These are phyloP conservation scores for Cyberlindnera saturnus DNA, from an alignment of 805 yeast genomes.

Conservation along the genomic window DNA sequence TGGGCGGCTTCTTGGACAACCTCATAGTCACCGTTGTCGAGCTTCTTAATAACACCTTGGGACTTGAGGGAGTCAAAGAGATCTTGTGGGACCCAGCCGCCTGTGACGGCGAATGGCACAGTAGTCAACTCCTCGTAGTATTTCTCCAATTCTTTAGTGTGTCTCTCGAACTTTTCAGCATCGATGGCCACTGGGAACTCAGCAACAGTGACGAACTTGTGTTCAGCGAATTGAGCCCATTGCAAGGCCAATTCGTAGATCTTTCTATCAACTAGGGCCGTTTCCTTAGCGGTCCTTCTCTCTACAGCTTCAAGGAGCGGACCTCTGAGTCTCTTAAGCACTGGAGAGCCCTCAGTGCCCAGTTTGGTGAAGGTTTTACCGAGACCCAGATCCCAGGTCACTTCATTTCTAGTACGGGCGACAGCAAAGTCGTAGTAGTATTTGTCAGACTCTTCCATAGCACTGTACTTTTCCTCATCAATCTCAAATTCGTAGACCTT, in stretches of 20 bases:
- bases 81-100: slow-evolving; percentile 95
- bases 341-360: slow-evolving; percentile 79
- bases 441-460: slow-evolving; percentile 64
- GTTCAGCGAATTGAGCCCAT: slow-evolving; percentile 62
- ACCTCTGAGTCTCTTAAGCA: slow-evolving; percentile 60
- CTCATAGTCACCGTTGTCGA: slow-evolving; percentile 50
- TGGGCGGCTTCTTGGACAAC: slow-evolving; percentile 13
- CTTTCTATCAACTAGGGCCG: slow-evolving; percentile 59
- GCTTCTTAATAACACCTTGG: slow-evolving; percentile 61
- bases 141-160: slow-evolving; percentile 50
- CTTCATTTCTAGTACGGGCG: slow-evolving; percentile 86
- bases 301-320: slow-evolving; percentile 60
- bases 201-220: slow-evolving; percentile 43
- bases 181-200: slow-evolving; percentile 58
- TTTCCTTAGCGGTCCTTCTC: slow-evolving; percentile 49
- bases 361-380: slow-evolving; percentile 62
- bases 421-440: slow-evolving; percentile 82
- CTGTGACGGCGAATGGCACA: slow-evolving; percentile 82
- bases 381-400: slow-evolving; percentile 75
- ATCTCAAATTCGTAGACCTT: slow-evolving; percentile 71
- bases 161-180: slow-evolving; percentile 52
- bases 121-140: slow-evolving; percentile 65
- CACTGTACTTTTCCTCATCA: slow-evolving; percentile 66
- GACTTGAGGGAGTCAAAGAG: slow-evolving; percentile 69
- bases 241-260: slow-evolving; percentile 58